A percentile compares a stretch with the other conserved stretches of the same genome.
Conservation (phyloP, 495 filamentous ascomycete species). For the Thermothielavioides terrestris region DNA sequence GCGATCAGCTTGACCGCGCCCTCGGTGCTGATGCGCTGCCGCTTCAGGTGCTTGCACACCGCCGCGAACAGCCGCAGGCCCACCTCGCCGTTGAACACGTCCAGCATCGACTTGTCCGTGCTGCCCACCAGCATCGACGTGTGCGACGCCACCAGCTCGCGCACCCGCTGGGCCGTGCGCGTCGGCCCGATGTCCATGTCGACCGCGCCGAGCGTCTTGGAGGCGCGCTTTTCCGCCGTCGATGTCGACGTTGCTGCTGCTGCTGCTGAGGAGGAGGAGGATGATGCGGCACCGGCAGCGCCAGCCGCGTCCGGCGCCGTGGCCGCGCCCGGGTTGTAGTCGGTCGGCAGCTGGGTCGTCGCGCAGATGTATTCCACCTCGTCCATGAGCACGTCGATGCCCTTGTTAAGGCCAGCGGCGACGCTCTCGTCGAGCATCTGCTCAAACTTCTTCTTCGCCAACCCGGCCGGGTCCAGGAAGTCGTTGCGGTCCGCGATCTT, state of each 20-base stretch:
- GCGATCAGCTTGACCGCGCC: slow-evolving; percentile 90
- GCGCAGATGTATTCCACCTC: slow-evolving; percentile 95
- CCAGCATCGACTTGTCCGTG: slow-evolving; percentile 93
- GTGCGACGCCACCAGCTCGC: slow-evolving; percentile 79
- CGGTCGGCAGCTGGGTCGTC: slow-evolving; percentile 74
- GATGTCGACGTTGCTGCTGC: too few relatives aligned
- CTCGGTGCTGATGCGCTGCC: slow-evolving; percentile 82
- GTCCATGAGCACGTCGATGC: slow-evolving; percentile 96
- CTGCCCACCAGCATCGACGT: slow-evolving; percentile 85
- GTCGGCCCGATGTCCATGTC: slow-evolving; percentile 71
- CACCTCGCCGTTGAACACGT: slow-evolving; percentile 98
- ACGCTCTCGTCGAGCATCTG: slow-evolving; percentile 98
- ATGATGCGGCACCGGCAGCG: slow-evolving; percentile 2
- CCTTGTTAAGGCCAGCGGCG: slow-evolving; percentile 90
- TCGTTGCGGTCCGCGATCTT: slow-evolving; percentile 87
- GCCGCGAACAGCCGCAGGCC: slow-evolving; percentile 83
- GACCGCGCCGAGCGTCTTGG: background rate
- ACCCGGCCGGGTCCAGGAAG: slow-evolving; percentile 81
- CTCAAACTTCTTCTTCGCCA: slow-evolving; percentile 97
- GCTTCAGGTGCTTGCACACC: slow-evolving; percentile 93
- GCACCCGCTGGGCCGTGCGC: slow-evolving; percentile 64
- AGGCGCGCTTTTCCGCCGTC: slow-evolving; percentile 8
- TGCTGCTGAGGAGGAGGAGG: slow-evolving; percentile 7
- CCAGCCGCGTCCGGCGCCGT: slow-evolving; percentile 34
- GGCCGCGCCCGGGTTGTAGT: slow-evolving; percentile 66